Conservation (phyloP, 257 asterid genomes). For the Nemophila menziesii region DNA sequence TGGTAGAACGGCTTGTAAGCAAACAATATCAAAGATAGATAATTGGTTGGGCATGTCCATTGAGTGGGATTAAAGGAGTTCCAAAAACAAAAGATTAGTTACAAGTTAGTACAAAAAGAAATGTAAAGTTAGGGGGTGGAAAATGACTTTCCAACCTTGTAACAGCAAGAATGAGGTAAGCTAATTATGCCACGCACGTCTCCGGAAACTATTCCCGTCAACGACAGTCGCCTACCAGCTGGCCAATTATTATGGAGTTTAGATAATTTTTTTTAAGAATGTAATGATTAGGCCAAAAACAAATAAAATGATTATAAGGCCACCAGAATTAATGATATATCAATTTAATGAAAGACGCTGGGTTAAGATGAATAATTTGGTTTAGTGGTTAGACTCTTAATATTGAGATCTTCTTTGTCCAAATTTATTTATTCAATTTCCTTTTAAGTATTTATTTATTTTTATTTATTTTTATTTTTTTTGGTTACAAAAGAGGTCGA, state of each 20-base stretch:
- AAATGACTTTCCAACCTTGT: conserved; percentile 69
- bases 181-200: conserved; percentile 26
- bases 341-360: too few relatives aligned
- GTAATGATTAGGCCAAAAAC: background rate
- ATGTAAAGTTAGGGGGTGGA: conserved; percentile 48
- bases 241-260: conserved; percentile 1
- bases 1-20: background rate
- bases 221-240: background rate
- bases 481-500: too few relatives aligned
- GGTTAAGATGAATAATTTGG: too few relatives aligned
- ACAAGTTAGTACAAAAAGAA: conserved; percentile 7
- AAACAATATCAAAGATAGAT: background rate
- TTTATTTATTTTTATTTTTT: too few relatives aligned
- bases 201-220: conserved; percentile 1
- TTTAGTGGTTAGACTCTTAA: too few relatives aligned
- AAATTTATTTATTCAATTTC: too few relatives aligned
- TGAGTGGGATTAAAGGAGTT: conserved; percentile 31
- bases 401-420: too few relatives aligned
- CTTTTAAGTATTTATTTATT: too few relatives aligned
- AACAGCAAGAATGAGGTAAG: conserved; percentile 50
- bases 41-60: conserved; percentile 24
- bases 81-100: background rate
- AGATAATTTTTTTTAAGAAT: background rate
- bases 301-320: too few relatives aligned
- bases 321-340: background rate